phyloP scores from a whole-genome alignment of 2,329 filamentous ascomycete species.

The Pyrenochaeta sp. region DNA sequence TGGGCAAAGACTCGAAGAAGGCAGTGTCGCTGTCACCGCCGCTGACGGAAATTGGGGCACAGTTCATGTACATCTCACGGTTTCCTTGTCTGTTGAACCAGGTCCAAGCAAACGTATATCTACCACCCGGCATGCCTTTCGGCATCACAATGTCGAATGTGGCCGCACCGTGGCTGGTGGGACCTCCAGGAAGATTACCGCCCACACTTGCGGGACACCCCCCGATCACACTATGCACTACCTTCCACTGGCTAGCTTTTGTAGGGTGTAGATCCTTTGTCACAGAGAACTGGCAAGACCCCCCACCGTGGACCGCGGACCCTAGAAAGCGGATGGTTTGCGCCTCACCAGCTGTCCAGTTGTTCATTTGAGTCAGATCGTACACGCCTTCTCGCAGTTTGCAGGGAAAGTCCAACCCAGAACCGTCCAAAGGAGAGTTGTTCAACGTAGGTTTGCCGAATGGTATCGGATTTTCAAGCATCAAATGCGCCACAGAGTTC shows the following conservation, averaged over 20 bases:
- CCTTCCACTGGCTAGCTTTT: constrained; percentile 74
- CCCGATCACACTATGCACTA: constrained; percentile 86
- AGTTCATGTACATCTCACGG: constrained; percentile 98
- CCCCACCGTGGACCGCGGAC: constrained; percentile 82
- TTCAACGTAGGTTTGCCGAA: constrained; percentile 58
- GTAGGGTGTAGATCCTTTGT: constrained; percentile 77
- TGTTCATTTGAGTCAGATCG: constrained; percentile 65
- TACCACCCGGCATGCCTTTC: constrained; percentile 71
- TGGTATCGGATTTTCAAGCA: constrained; percentile 72
- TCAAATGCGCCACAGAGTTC: constrained; percentile 89
- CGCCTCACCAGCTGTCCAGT: constrained; percentile 63
- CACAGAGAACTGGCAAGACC: constrained; percentile 88
- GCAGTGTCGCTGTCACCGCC: constrained; percentile 50
- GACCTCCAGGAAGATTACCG: constrained; percentile 49
- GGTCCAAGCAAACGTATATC: constrained; percentile 86
- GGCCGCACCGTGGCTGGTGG: constrained; percentile 60
- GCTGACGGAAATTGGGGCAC: constrained; percentile 74
- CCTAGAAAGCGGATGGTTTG: constrained; percentile 34
- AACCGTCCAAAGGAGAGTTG: constrained; percentile 69
- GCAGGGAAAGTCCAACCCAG: constrained; percentile 88
- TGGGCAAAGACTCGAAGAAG: constrained; percentile 59
- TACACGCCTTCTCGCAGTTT: constrained; percentile 65
- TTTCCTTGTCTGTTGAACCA: constrained; percentile 96
- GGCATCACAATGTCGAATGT: constrained; percentile 78
- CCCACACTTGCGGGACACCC: constrained; percentile 74